These are phyloP conservation scores for Rhodotorula sp. DNA, from an alignment of 1,284 basidiomycete species.

Conservation along the genomic window DNA sequence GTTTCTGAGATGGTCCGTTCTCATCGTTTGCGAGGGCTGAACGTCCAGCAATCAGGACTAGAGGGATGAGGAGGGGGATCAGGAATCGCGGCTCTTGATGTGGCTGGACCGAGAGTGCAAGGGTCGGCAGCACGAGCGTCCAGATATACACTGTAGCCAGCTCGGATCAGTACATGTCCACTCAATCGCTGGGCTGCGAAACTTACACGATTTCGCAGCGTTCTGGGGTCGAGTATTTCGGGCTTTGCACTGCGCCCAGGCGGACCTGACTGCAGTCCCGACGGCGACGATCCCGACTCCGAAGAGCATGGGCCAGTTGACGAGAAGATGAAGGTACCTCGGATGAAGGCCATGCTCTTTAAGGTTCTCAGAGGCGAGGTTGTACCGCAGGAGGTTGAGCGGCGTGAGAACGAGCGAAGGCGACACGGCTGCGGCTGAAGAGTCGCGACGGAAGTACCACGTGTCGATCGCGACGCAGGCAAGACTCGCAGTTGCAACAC, in stretches of 20 bases:
- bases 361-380: conserved; percentile 46
- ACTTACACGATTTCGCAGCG: not conserved
- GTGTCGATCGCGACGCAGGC: conserved; percentile 30
- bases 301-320: conserved; percentile 49
- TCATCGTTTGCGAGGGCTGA: not conserved
- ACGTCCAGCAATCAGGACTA: conserved; percentile 25
- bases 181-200: no score
- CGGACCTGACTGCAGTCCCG: no score
- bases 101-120: conserved; percentile 47
- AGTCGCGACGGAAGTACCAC: conserved; percentile 3
- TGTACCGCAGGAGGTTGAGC: conserved; percentile 48
- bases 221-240: no score
- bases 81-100: conserved; percentile 52
- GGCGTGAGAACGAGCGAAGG: conserved; percentile 37
- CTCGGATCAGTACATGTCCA: not conserved
- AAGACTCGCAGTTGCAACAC: conserved; percentile 7
- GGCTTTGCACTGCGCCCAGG: no score
- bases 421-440: not conserved
- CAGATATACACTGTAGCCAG: conserved; percentile 22
- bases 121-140: conserved; percentile 9
- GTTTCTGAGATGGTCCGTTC: not conserved
- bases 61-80: conserved; percentile 47
- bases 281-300: conserved; percentile 33
- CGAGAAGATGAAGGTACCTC: conserved; percentile 46
- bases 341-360: conserved; percentile 49